Evolutionary conservation across 192 early-diverging fungal genomes (phyloP).

Genomic region (Coemansia reversa): DNA sequence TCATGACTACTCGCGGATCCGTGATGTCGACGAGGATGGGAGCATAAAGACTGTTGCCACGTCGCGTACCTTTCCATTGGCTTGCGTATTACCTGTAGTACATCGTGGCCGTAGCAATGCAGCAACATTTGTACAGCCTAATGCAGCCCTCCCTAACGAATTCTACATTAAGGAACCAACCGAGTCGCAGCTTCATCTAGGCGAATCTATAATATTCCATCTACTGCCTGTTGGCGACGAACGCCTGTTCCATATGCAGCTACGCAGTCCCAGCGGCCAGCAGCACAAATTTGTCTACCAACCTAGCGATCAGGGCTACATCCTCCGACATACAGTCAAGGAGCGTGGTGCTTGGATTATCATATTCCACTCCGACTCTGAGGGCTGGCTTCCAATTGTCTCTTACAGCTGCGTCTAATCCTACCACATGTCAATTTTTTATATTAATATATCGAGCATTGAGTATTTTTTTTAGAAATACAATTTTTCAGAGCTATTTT

Average conservation of each 20-base stretch:
- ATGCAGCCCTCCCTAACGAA: slow-evolving; percentile 46
- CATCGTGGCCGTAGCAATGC: slow-evolving; percentile 47
- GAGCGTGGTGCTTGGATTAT: slow-evolving; percentile 58
- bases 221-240: slow-evolving; percentile 52
- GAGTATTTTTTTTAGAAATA: not conserved
- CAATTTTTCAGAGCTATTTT: not conserved
- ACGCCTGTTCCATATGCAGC: slow-evolving; percentile 53
- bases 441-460: not conserved
- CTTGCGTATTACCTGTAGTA: slow-evolving; percentile 39
- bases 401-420: slow-evolving; percentile 45
- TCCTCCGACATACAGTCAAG: slow-evolving; percentile 53
- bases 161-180: slow-evolving; percentile 57
- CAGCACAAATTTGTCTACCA: slow-evolving; percentile 57
- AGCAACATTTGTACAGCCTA: slow-evolving; percentile 47
- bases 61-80: slow-evolving; percentile 48
- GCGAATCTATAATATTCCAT: slow-evolving; percentile 51
- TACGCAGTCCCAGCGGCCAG: slow-evolving; percentile 52
- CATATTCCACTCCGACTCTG: slow-evolving; percentile 53
- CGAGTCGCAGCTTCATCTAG: slow-evolving; percentile 40
- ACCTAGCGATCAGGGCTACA: slow-evolving; percentile 55
- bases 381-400: slow-evolving; percentile 55
- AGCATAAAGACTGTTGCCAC: slow-evolving; percentile 40
- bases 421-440: not conserved
- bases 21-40: slow-evolving; percentile 51
- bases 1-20: slow-evolving; percentile 49